Evolutionary conservation across 1,284 basidiomycete genomes (phyloP), one percentile per base, ranked within the genome.

Genomic region (Ceratobasidium sp.): DNA sequence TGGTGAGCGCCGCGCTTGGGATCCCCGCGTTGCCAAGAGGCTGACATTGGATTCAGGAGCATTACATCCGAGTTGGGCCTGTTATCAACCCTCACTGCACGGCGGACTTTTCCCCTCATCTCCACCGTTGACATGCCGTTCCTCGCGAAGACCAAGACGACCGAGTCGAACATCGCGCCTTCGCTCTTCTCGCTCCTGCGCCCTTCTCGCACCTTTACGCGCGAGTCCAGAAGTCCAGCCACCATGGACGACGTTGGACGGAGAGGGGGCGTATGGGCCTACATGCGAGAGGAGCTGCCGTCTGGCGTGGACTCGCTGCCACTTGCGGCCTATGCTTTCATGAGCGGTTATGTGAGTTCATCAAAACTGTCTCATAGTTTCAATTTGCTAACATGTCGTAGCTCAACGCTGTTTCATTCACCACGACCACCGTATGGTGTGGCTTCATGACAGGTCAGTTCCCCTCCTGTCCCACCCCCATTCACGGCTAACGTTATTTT

Each of bases 301-400:
- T 43, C 65, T 52, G 65, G 65, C 10, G 65, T 58, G 3, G 52
- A 69, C n/a, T 69, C 65, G 52, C 5, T 69, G 14, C 65, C 65
- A 2, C 36, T 69, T 3, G 65, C 52, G 3, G 39, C 10, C 26
- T 69, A 69, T 43, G 65, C 65, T 21, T 69, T 69, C 28, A 69
- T 69, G 65, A 69, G 65, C 18, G 65, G 65, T 18, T 69, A 69
- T 30, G 65, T 69, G 26, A 10, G 65, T 69, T n/a, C 18, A 28
- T n/a, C n/a, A n/a, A n/a, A n/a, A n/a, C n/a, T n/a, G n/a, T 57
- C 36, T 39, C 26, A 34, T 23, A 2, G 21, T 30, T 39, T 21
- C 43, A 16, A 45, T 14, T 50, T 3, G 36, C 50, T 67, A 4
- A 45, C 1, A 28, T 32, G 6, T 26, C 5, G 26, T n/a, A 69